Conservation (phyloP, 1,284 basidiomycete species). For the Ganoderma leucocontextum region DNA sequence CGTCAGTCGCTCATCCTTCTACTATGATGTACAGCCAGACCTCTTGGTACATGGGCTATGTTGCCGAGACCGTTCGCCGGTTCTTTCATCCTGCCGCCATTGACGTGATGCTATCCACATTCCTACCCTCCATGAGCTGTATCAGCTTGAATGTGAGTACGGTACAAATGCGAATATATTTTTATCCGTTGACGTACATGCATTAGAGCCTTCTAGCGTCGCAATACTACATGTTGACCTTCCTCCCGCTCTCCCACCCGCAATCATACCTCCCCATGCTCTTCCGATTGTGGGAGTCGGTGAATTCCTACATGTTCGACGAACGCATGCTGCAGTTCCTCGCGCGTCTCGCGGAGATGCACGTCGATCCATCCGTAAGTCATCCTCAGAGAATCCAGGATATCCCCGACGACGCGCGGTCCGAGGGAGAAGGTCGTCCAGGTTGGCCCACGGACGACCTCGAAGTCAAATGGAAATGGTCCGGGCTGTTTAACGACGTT, state of each 20-base stretch:
- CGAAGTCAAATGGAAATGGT: constrained; percentile 58
- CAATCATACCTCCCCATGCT: constrained; percentile 84
- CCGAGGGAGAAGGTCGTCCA: constrained; percentile 69
- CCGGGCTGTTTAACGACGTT: constrained; percentile 80
- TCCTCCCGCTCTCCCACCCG: constrained; percentile 81
- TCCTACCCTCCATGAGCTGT: constrained; percentile 82
- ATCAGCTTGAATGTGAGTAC: constrained; percentile 73
- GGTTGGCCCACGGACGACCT: constrained; percentile 59
- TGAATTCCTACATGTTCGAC: constrained; percentile 87
- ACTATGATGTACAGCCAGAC: constrained; percentile 60
- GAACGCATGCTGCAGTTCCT: constrained; percentile 83
- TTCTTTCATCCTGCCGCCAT: constrained; percentile 94
- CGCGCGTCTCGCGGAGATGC: constrained; percentile 74
- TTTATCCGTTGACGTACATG: constrained; percentile 17
- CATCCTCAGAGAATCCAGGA: constrained; percentile 70
- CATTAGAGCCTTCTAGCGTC: constrained; percentile 75
- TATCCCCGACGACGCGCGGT: constrained; percentile 76
- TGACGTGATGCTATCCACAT: constrained; percentile 88
- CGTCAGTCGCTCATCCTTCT: constrained; percentile 7
- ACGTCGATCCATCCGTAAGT: constrained; percentile 76
- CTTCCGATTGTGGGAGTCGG: constrained; percentile 83
- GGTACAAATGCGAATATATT: neutral
- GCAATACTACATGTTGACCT: constrained; percentile 84
- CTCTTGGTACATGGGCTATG: constrained; percentile 85
- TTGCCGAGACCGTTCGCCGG: constrained; percentile 82